These are phyloP conservation scores for Penicillium crystallinum DNA, from an alignment of 495 filamentous ascomycete genomes.

Conservation along the genomic window DNA sequence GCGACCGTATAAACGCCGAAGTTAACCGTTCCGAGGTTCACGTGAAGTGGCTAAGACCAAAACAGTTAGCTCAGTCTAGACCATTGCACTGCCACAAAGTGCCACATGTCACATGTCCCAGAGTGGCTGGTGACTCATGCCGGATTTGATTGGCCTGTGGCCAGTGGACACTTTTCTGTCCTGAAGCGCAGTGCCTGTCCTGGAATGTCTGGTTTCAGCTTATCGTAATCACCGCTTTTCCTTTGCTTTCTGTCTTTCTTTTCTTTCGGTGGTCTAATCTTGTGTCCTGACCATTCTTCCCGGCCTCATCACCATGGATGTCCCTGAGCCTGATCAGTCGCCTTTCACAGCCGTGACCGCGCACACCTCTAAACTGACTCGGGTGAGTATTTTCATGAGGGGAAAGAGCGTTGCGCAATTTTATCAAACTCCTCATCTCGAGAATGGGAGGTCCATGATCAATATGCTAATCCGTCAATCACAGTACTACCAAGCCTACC, in stretches of 20 bases:
- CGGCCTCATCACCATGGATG: slow-evolving; percentile 57
- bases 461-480: slow-evolving; percentile 6
- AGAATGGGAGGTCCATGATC: background rate
- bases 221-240: slow-evolving; percentile 18
- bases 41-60: slow-evolving; percentile 14
- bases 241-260: slow-evolving; percentile 10
- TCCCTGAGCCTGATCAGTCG: slow-evolving; percentile 71
- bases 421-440: slow-evolving; percentile 6
- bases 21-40: slow-evolving; percentile 32
- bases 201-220: slow-evolving; percentile 26
- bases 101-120: slow-evolving; percentile 14
- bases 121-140: slow-evolving; percentile 11
- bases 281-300: slow-evolving; percentile 1
- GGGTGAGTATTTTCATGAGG: slow-evolving; percentile 50
- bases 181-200: slow-evolving; percentile 21
- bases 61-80: background rate
- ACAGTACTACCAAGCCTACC: slow-evolving; percentile 90
- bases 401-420: slow-evolving; percentile 7
- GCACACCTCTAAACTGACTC: slow-evolving; percentile 68
- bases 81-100: slow-evolving; percentile 6
- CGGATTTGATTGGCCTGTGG: slow-evolving; percentile 18
- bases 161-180: slow-evolving; percentile 41
- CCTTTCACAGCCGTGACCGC: slow-evolving; percentile 80
- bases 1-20: slow-evolving; percentile 26
- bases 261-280: slow-evolving; percentile 5